Percentiles rank a stretch among this genome's conserved stretches.
phyloP scores from a whole-genome alignment of 2,329 filamentous ascomycete genomes.

The Colletotrichum costaricense region DNA sequence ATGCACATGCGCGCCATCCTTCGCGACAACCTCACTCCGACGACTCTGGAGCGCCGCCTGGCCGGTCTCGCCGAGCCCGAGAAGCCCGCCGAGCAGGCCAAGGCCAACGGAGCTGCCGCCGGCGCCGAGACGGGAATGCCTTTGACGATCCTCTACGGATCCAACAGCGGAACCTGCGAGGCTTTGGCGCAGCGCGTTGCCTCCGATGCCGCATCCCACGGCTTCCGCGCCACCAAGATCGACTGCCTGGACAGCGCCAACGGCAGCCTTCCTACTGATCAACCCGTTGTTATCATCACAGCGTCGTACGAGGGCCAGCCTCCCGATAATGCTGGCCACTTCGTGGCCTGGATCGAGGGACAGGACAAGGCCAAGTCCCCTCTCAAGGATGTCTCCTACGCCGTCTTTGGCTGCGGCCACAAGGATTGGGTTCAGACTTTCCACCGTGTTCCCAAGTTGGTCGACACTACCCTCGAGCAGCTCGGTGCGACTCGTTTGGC shows the following conservation, averaged over 20 bases:
- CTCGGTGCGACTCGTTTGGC: conserved; percentile 49
- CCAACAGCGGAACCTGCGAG: conserved; percentile 77
- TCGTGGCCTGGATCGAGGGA: conserved; percentile 71
- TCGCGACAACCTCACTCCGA: conserved; percentile 53
- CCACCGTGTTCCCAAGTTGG: conserved; percentile 72
- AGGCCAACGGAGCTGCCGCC: conserved; percentile 17
- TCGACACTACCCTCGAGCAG: conserved; percentile 64
- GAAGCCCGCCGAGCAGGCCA: neutral
- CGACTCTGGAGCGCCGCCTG: conserved; percentile 58
- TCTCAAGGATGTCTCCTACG: conserved; percentile 67
- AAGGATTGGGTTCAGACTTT: conserved; percentile 71
- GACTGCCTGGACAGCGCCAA: conserved; percentile 68
- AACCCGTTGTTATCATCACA: conserved; percentile 72
- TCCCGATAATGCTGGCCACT: conserved; percentile 75
- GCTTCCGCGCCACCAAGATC: conserved; percentile 63
- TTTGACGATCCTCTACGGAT: conserved; percentile 75
- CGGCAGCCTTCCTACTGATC: conserved; percentile 64
- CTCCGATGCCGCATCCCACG: conserved; percentile 63
- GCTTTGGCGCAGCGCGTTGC: conserved; percentile 71
- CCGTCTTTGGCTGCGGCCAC: conserved; percentile 73
- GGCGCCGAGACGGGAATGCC: conserved; percentile 42
- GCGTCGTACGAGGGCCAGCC: conserved; percentile 78
- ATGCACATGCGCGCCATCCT: conserved; percentile 69
- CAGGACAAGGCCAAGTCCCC: conserved; percentile 52
- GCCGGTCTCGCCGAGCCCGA: conserved; percentile 42